A percentile compares a stretch with the other conserved stretches of the same genome.
Evolutionary conservation across 169 alveolate species (phyloP).

Genomic region (Plasmodium cynomolgi): DNA sequence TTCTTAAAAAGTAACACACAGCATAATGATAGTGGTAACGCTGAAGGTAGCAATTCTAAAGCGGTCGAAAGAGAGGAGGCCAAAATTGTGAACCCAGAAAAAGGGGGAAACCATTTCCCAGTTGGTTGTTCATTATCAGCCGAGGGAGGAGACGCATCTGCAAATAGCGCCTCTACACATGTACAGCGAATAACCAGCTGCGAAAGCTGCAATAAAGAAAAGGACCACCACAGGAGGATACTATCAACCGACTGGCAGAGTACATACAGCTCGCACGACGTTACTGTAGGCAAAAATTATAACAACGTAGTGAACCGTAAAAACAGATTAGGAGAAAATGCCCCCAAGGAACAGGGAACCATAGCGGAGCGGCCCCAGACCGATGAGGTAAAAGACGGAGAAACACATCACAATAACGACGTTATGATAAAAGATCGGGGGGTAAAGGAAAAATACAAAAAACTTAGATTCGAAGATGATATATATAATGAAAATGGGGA

Average conservation of each 20-base stretch:
- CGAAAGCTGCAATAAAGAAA: neutral
- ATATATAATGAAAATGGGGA: neutral
- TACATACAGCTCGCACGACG: neutral
- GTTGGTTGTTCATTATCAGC: neutral
- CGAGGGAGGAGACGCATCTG: neutral
- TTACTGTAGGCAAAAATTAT: neutral
- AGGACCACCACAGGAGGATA: neutral
- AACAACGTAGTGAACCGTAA: constrained; percentile 2
- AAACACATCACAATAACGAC: neutral
- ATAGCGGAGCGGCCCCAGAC: neutral
- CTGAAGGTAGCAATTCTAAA: neutral
- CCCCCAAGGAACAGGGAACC: neutral
- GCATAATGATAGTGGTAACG: neutral
- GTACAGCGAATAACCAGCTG: neutral
- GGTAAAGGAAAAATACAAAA: constrained; percentile 1
- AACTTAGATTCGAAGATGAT: neutral
- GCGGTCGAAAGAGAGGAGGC: neutral
- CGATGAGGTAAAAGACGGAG: neutral
- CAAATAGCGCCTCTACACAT: neutral
- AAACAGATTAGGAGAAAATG: neutral
- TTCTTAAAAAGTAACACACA: neutral
- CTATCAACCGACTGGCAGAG: neutral
- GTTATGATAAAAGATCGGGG: neutral
- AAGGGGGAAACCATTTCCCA: neutral
- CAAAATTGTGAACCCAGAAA: neutral